Evolutionary conservation across 805 yeast species (phyloP), one percentile per base, ranked within the genome.

Genomic region (fission yeast (Schizosaccharomyces pombe)): DNA sequence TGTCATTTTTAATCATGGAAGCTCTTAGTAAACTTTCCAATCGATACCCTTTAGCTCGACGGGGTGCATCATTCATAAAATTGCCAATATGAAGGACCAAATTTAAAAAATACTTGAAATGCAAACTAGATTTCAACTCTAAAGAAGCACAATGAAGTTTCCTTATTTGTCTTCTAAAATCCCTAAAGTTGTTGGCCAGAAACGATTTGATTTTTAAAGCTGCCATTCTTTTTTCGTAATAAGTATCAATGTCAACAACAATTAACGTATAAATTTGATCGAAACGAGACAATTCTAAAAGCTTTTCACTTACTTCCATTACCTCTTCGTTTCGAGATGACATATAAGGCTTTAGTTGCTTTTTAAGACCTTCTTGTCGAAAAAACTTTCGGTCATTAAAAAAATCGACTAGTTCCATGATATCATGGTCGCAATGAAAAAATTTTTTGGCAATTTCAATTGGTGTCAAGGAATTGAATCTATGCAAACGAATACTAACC

Each of bases 41-140:
- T 62, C 82, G 82, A 72, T 93, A 93, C 2, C 99, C 99, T 60
- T 77, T 75, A 1, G 96, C 97, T 64, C 86, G 94, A 61, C 86
- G 87, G 1, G 85, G 73, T 14, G 78, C 71, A 62, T 86, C 95
- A 64, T 93, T 91, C 98, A 91, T 91, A 65, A 80, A 89, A 65
- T 91, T 91, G 56, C 98, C 99, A 53, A 91, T 91, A 3, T 87
- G 80, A 58, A 87, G 70, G 57, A 91, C 87, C 52, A 91, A 77
- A 56, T 84, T 86, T 62, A 93, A 75, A 14, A 91, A 78, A 55
- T 77, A 75, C 14, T 37, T 37, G 24, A 37, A 11, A n/a, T 37
- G n/a, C 14, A 30, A 22, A 26, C 49, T 43, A 8, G 30, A 14
- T 12, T 26, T 43, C 3, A 43, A 14, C 19, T 43, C 49, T 8